Conservation (phyloP, 2,329 filamentous ascomycete species). For the Colletotrichum theobromicola region DNA sequence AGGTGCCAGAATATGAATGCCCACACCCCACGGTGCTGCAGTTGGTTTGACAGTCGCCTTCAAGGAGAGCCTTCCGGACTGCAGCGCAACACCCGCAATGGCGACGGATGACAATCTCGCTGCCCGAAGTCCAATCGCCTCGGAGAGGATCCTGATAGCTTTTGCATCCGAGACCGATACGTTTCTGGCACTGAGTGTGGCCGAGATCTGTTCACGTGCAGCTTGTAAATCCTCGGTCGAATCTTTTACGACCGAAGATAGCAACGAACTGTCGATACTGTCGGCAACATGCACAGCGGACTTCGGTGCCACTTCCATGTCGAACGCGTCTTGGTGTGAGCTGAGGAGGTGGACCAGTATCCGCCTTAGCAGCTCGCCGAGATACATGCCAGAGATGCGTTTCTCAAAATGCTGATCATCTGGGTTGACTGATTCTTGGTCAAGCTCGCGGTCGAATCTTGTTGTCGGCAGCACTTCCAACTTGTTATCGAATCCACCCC, state of each 20-base stretch:
- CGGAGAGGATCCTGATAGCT: constrained; percentile 64
- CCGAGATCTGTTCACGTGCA: constrained; percentile 38
- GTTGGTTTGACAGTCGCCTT: background rate
- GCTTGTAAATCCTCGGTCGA: constrained; percentile 55
- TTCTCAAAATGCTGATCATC: constrained; percentile 86
- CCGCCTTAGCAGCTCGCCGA: constrained; percentile 76
- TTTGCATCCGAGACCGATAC: constrained; percentile 62
- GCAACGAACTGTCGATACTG: constrained; percentile 71
- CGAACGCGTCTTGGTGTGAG: background rate
- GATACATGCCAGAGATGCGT: constrained; percentile 81
- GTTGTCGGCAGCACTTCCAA: constrained; percentile 74
- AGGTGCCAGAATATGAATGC: background rate
- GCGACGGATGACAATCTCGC: constrained; percentile 25
- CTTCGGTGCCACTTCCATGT: background rate
- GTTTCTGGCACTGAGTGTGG: constrained; percentile 45
- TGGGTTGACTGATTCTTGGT: constrained; percentile 72
- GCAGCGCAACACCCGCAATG: constrained; percentile 27
- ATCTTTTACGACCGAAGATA: constrained; percentile 69
- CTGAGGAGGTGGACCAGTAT: constrained; percentile 55
- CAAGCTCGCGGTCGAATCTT: constrained; percentile 69
- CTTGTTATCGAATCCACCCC: constrained; percentile 80
- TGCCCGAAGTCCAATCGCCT: constrained; percentile 24
- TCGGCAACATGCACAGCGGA: constrained; percentile 62
- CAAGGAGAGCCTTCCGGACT: constrained; percentile 19
- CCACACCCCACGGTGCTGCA: background rate